Evolutionary conservation across 495 filamentous ascomycete genomes (phyloP).

Genomic region (Arthonia radiata): DNA sequence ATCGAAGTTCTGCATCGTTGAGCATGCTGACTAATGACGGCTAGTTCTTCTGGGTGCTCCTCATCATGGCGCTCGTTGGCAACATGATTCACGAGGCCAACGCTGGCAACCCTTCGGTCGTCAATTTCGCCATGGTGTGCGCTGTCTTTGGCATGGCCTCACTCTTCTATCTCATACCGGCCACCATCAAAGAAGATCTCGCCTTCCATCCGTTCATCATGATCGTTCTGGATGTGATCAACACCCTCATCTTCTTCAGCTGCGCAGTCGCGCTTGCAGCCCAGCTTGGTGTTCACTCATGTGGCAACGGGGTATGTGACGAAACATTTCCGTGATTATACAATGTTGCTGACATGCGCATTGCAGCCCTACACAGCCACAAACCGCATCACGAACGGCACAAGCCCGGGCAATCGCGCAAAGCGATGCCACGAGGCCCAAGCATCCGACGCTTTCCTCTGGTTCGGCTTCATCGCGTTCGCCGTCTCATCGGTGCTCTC

Average conservation of each 20-base stretch:
- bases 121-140: conserved; percentile 45
- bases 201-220: conserved; percentile 27
- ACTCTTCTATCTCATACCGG: conserved; percentile 34
- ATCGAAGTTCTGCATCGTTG: background rate
- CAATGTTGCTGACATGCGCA: background rate
- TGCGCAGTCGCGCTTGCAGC: conserved; percentile 40
- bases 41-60: conserved; percentile 42
- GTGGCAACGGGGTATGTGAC: conserved; percentile 30
- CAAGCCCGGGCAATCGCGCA: conserved; percentile 13
- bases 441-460: conserved; percentile 42
- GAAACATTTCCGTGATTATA: background rate
- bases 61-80: conserved; percentile 39
- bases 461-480: conserved; percentile 42
- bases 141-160: conserved; percentile 39
- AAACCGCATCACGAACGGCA: conserved; percentile 38
- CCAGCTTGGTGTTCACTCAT: conserved; percentile 31
- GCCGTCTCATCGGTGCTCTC: too few species aligned
- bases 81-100: conserved; percentile 37
- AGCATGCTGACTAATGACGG: background rate
- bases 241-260: conserved; percentile 39
- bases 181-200: conserved; percentile 22
- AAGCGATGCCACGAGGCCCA: conserved; percentile 47
- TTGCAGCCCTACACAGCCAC: conserved; percentile 25
- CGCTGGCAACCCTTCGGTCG: conserved; percentile 27
- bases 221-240: conserved; percentile 30